These are phyloP conservation scores for Fusarium sp. DNA, from an alignment of 2,329 filamentous ascomycete genomes.

Conservation along the genomic window DNA sequence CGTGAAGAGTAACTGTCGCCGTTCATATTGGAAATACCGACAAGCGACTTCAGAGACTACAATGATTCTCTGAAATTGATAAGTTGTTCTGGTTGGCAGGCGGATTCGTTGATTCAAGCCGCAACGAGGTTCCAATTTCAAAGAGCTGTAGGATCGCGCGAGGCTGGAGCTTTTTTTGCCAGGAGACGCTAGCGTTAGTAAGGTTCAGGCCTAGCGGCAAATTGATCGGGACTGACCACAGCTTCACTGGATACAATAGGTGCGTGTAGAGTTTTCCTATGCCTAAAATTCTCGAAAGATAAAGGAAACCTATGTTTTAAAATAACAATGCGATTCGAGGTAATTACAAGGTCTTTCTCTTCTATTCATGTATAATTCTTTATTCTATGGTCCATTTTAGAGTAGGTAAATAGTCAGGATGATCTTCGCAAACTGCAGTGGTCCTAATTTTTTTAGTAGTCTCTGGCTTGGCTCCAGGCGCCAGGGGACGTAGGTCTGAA, in stretches of 20 bases:
- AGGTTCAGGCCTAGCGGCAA: constrained; percentile 45
- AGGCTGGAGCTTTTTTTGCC: constrained; percentile 64
- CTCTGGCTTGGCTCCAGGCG: neutral
- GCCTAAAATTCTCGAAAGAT: too few species aligned
- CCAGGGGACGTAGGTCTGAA: constrained; percentile 17
- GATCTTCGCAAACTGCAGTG: neutral
- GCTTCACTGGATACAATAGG: neutral
- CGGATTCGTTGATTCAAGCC: constrained; percentile 48
- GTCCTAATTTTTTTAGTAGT: neutral
- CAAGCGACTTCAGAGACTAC: constrained; percentile 34
- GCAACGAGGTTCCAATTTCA: constrained; percentile 49
- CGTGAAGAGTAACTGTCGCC: constrained; percentile 85
- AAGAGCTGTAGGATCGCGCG: constrained; percentile 53
- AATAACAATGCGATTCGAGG: too few species aligned
- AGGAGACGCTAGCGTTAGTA: constrained; percentile 49
- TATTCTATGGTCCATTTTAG: neutral
- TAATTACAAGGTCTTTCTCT: too few species aligned
- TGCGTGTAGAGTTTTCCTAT: too few species aligned
- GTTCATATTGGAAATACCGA: constrained; percentile 75
- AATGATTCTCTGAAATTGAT: constrained; percentile 42
- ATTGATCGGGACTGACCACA: constrained; percentile 7
- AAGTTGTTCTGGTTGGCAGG: constrained; percentile 39
- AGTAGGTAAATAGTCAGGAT: neutral
- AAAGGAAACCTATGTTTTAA: too few species aligned
- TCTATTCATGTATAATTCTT: neutral